Evolutionary conservation across 176 grass and related monocot genomes (phyloP).

Genomic region (Avena atlantica): DNA sequence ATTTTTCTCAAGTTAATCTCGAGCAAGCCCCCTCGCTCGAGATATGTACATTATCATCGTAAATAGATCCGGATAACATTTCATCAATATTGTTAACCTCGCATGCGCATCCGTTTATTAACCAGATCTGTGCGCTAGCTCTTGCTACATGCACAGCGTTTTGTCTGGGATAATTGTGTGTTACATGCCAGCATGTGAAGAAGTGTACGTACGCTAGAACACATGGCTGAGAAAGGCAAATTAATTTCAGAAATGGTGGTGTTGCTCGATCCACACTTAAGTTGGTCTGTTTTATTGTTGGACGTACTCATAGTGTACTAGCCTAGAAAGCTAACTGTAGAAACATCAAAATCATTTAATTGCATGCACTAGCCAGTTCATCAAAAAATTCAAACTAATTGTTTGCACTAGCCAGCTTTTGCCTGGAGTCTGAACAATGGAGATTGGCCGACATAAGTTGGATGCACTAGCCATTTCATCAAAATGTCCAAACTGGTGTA

Average conservation of each 20-base stretch:
- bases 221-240: background rate
- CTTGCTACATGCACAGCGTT: background rate
- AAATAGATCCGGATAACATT: background rate
- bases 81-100: background rate
- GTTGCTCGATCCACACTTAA: background rate
- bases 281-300: background rate
- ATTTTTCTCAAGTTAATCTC: background rate
- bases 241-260: background rate
- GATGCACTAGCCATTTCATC: too few relatives aligned
- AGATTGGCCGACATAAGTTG: too few relatives aligned
- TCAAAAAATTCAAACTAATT: background rate
- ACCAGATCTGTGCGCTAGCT: background rate
- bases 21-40: background rate
- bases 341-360: background rate
- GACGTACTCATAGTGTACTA: background rate
- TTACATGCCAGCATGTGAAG: slow-evolving; percentile 3
- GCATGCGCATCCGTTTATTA: background rate
- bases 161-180: slow-evolving; percentile 22
- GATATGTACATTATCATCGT: background rate
- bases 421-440: background rate
- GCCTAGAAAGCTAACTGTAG: background rate
- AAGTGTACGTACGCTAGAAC: background rate
- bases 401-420: background rate
- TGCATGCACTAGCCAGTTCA: background rate
- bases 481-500: too few relatives aligned